Percentiles rank a stretch among this genome's conserved stretches.
phyloP scores from a whole-genome alignment of 768 basidiomycete species.

The Baorangia bicolor region DNA sequence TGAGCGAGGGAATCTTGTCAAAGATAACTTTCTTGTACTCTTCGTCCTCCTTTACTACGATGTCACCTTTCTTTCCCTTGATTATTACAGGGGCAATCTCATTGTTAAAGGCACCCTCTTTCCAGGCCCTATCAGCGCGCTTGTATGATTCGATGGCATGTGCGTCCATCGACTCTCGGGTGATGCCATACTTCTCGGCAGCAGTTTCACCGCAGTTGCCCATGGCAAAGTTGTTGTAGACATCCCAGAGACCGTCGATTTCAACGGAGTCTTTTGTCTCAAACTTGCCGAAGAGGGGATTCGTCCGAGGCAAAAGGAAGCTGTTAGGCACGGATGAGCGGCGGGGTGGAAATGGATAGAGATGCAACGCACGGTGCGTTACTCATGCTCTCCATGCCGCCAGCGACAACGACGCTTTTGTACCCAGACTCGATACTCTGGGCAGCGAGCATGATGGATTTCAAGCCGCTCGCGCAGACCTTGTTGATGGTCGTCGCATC shows the following conservation, averaged over 20 bases:
- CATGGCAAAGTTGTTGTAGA: slow-evolving; percentile 98
- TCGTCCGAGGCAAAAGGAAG: slow-evolving; percentile 79
- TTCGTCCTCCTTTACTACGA: slow-evolving; percentile 89
- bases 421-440: slow-evolving; percentile 89
- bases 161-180: slow-evolving; percentile 83
- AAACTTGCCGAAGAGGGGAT: slow-evolving; percentile 87
- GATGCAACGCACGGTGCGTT: slow-evolving; percentile 82
- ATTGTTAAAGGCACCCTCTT: slow-evolving; percentile 74
- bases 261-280: slow-evolving; percentile 85
- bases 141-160: slow-evolving; percentile 95
- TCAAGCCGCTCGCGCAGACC: slow-evolving; percentile 97
- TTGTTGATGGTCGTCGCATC: slow-evolving; percentile 99
- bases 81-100: slow-evolving; percentile 91
- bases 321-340: slow-evolving; percentile 35
- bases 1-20: slow-evolving; percentile 88
- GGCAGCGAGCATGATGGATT: slow-evolving; percentile 90
- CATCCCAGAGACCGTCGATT: slow-evolving; percentile 93
- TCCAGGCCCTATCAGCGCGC: slow-evolving; percentile 91
- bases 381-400: slow-evolving; percentile 99
- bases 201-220: slow-evolving; percentile 93
- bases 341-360: background rate
- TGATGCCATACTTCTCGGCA: slow-evolving; percentile 78
- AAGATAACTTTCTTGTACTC: slow-evolving; percentile 97
- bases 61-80: slow-evolving; percentile 93
- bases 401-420: slow-evolving; percentile 83